Evolutionary conservation across 495 filamentous ascomycete species (phyloP), one percentile per base, ranked within the genome.

Genomic region (Cenococcum geophilum): DNA sequence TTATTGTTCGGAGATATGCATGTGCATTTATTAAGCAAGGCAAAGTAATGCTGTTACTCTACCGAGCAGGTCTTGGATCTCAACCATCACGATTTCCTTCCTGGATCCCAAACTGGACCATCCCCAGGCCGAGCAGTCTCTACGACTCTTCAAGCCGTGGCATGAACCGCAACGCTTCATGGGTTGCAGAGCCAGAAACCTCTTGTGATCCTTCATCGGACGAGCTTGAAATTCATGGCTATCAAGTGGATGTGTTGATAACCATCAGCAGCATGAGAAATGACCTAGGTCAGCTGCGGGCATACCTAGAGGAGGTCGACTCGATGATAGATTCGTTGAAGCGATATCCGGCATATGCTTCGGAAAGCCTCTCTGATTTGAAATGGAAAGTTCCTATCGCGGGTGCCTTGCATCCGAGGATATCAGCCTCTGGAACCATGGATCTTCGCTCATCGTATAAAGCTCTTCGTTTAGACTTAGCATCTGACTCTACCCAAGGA

Each of bases 101-200:
- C 18, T 60, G 58, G 58, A 55, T 60, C 11, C 58, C 58, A n/a
- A 32, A 60, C 50, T 60, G 58, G 58, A 58, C 56, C 4, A 42
- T 49, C 6, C 27, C 4, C 6, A 20, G 21, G 23, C 20, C 36
- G 18, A 10, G 18, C 21, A 48, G 56, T 49, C 14, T 58, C 14
- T 49, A 49, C 42, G 56, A 48, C 11, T 47, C 40, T 3, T 58
- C 56, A 4, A 11, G 20, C 5, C 14, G 56, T 5, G 42, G 56
- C n/a, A 23, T 49, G 8, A 58, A 6, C 6, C 49, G 37, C 23
- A 4, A 9, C 9, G 56, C 56, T n/a, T n/a, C n/a, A n/a, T n/a
- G n/a, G n/a, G n/a, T n/a, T n/a, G n/a, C n/a, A n/a, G n/a, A n/a
- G n/a, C n/a, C n/a, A n/a, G n/a, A n/a, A n/a, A n/a, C n/a, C n/a